Evolutionary conservation across 805 yeast species (phyloP).

Genomic region (Maudiozyma serrabonitensis): DNA sequence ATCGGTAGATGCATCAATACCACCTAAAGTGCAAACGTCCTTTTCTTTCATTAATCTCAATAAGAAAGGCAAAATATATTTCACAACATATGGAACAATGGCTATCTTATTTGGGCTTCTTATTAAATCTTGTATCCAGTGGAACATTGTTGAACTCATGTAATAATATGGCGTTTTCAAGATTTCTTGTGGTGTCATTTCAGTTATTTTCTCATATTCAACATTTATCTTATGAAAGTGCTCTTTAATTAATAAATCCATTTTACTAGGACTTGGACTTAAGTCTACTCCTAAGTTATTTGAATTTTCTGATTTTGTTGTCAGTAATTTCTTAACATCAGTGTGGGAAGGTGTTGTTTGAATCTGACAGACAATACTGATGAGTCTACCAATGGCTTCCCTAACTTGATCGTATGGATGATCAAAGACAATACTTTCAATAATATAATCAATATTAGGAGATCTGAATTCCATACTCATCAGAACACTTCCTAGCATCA

Average conservation of each 20-base stretch:
- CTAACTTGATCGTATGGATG: constrained; percentile 72
- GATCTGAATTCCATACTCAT: constrained; percentile 45
- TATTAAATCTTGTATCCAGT: constrained; percentile 47
- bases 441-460: constrained; percentile 36
- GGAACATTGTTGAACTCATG: constrained; percentile 53
- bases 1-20: constrained; percentile 42
- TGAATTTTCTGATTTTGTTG: constrained; percentile 7
- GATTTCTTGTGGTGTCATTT: constrained; percentile 44
- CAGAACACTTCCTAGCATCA: constrained; percentile 43
- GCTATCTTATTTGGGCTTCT: constrained; percentile 44
- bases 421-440: constrained; percentile 36
- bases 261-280: constrained; percentile 23
- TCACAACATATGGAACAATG: constrained; percentile 42
- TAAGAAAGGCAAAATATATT: constrained; percentile 58
- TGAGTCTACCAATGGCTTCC: constrained; percentile 51
- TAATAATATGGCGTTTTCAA: constrained; percentile 54
- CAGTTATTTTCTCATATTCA: constrained; percentile 28
- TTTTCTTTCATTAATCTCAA: constrained; percentile 55
- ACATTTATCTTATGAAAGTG: constrained; percentile 38
- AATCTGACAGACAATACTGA: constrained; percentile 27
- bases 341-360: constrained; percentile 5
- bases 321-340: constrained; percentile 13
- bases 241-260: constrained; percentile 32
- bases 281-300: constrained; percentile 31
- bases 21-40: constrained; percentile 74